phyloP scores from a whole-genome alignment of 768 basidiomycete genomes.

The Rhodotorula graminis region DNA sequence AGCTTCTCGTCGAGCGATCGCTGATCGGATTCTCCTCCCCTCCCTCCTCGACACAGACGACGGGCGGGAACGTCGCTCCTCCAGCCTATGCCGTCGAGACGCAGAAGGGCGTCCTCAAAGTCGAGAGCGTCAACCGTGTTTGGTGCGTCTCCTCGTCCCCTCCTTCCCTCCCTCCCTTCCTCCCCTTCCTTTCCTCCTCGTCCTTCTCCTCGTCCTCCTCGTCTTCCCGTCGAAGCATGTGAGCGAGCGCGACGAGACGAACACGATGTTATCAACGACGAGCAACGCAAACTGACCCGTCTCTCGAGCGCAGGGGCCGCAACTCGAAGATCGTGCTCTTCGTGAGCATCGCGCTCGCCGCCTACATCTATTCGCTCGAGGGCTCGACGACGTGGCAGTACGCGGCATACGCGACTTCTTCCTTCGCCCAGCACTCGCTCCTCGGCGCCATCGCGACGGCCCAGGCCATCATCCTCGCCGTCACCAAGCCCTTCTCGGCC shows the following conservation, averaged over 20 bases:
- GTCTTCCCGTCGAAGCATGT: no score
- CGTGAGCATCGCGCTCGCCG: constrained; percentile 58
- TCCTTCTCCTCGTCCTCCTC: background rate
- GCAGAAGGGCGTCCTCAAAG: constrained; percentile 27
- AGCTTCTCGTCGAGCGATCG: no score
- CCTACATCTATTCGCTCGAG: constrained; percentile 74
- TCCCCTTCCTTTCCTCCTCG: background rate
- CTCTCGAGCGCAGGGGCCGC: constrained; percentile 21
- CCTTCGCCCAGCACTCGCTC: constrained; percentile 56
- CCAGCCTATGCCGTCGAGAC: background rate
- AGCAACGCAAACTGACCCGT: no score
- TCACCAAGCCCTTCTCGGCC: constrained; percentile 64
- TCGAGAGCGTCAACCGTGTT: constrained; percentile 32
- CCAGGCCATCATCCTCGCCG: constrained; percentile 40
- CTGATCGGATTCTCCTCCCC: background rate
- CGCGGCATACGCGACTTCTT: constrained; percentile 55
- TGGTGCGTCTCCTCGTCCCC: constrained; percentile 11
- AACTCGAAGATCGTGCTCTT: constrained; percentile 21
- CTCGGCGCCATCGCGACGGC: constrained; percentile 54
- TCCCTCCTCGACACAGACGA: background rate
- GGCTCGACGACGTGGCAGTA: constrained; percentile 65
- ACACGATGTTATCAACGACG: no score
- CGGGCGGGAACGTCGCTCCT: background rate
- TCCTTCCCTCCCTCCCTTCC: background rate
- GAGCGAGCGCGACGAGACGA: no score